Evolutionary conservation across 2,329 filamentous ascomycete genomes (phyloP), one percentile per base, ranked within the genome.

Genomic region (Talaromyces sp.): DNA sequence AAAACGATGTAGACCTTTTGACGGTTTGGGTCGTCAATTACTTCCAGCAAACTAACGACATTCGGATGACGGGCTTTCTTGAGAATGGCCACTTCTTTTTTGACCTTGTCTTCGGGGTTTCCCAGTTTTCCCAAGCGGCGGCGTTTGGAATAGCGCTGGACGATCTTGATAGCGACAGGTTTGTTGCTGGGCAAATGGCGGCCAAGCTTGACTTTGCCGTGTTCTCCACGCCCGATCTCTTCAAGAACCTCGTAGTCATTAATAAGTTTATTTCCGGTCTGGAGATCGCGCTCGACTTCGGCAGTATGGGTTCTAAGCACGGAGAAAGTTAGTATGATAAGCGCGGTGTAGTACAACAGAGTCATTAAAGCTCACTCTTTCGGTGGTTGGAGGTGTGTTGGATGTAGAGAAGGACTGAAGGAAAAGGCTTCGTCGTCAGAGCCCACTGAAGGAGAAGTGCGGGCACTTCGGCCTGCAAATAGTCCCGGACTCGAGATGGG

Each of bases 11-110:
- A 99, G 63, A 99, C 96, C 78, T 99, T 99, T 78, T 95, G 94
- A 61, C 92, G 86, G 69, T 92, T 91, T 1, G 93, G 93, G 72
- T 99, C 94, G 72, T 99, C 94, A 68, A 99, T 97, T 69, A 99
- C 92, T 77, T 99, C 94, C 64, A 97, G 84, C 43, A 99, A 81
- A 68, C 91, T 92, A 64, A 99, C 94, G 46, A 99, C 91, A 70
- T 99, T 97, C n/a, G 91, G 88, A 74, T 99, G 94, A 31, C 93
- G 88, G 58, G 96, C 96, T 79, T 99, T 99, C 76, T 99, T 99
- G 68, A 99, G 81, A 61, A 99, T 97, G 71, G 94, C 94, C 64
- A 99, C 96, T 78, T 99, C 94, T 72, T 90, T 89, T 79, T 96
- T 97, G 59, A 93, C 88, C 71, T 90, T 90, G 65, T 83, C 80